Conservation (phyloP, 2,329 filamentous ascomycete species). For the Penicillium palitans region DNA sequence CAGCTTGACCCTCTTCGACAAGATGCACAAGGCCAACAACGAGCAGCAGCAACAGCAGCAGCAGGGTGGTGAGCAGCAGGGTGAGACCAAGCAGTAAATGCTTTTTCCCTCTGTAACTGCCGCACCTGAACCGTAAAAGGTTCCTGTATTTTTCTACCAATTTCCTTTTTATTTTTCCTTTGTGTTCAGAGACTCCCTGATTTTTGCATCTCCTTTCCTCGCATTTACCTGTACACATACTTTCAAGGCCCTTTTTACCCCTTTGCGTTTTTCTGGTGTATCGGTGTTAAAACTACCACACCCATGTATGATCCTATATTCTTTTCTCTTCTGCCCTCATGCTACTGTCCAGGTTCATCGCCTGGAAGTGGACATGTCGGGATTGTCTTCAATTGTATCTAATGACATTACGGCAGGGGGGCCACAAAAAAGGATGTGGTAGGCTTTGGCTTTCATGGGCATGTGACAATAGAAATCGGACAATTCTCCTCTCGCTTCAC, state of each 20-base stretch:
- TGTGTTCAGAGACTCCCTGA: slow-evolving; percentile 28
- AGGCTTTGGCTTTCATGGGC: slow-evolving; percentile 33
- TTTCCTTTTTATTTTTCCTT: slow-evolving; percentile 26
- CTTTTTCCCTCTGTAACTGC: slow-evolving; percentile 38
- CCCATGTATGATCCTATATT: slow-evolving; percentile 27
- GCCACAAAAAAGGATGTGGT: slow-evolving; percentile 37
- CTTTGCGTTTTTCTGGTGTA: slow-evolving; percentile 39
- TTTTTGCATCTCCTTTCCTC: slow-evolving; percentile 30
- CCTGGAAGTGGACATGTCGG: slow-evolving; percentile 26
- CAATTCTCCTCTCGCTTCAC: slow-evolving; percentile 43
- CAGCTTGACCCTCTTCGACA: slow-evolving; percentile 95
- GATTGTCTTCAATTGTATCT: slow-evolving; percentile 42
- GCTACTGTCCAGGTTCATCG: slow-evolving; percentile 22
- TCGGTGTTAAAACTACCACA: slow-evolving; percentile 34
- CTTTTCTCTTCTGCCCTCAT: slow-evolving; percentile 28
- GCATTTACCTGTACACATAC: slow-evolving; percentile 43
- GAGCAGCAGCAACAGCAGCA: slow-evolving; percentile 61
- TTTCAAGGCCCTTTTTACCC: slow-evolving; percentile 27
- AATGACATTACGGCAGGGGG: slow-evolving; percentile 43
- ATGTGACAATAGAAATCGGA: slow-evolving; percentile 43
- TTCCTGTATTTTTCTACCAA: slow-evolving; percentile 30
- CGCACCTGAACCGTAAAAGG: slow-evolving; percentile 21
- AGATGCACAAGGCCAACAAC: slow-evolving; percentile 95
- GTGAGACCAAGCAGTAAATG: slow-evolving; percentile 65
- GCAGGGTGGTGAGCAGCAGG: slow-evolving; percentile 49